phyloP scores from a whole-genome alignment of 2,329 filamentous ascomycete species.

The Elsinoe ampelina region DNA sequence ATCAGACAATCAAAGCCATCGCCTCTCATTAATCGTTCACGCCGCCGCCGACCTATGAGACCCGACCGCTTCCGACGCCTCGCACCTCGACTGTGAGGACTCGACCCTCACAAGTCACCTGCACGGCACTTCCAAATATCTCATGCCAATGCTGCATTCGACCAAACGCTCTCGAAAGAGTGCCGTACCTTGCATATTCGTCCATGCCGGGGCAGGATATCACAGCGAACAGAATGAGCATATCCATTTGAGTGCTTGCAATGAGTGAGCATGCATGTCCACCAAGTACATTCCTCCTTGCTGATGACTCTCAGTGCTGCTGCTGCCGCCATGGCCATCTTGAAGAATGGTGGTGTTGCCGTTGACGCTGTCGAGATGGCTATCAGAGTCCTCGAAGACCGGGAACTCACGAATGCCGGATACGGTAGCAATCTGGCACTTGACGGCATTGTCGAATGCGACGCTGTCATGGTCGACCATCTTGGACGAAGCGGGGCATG shows the following conservation, averaged over 20 bases:
- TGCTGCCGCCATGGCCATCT: constrained; percentile 69
- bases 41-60: not conserved
- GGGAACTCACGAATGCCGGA: constrained; percentile 92
- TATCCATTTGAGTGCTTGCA: constrained; percentile 76
- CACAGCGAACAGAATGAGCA: constrained; percentile 81
- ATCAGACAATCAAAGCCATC: too few species aligned
- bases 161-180: constrained; percentile 31
- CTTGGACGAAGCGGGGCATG: constrained; percentile 84
- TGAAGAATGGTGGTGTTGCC: constrained; percentile 69
- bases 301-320: constrained; percentile 55
- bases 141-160: constrained; percentile 15
- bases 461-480: constrained; percentile 89
- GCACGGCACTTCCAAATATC: not conserved
- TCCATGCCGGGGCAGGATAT: constrained; percentile 91
- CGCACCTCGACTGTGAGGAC: not conserved
- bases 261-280: constrained; percentile 60
- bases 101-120: not conserved
- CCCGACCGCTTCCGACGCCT: not conserved
- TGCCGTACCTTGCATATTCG: constrained; percentile 67
- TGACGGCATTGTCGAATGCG: constrained; percentile 85
- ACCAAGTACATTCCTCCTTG: not conserved
- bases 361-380: constrained; percentile 85
- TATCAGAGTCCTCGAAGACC: constrained; percentile 79
- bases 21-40: too few species aligned
- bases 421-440: constrained; percentile 92